Evolutionary conservation across 2,329 filamentous ascomycete species (phyloP), one percentile per base, ranked within the genome.

Genomic region (Chaetomium olivaceum): DNA sequence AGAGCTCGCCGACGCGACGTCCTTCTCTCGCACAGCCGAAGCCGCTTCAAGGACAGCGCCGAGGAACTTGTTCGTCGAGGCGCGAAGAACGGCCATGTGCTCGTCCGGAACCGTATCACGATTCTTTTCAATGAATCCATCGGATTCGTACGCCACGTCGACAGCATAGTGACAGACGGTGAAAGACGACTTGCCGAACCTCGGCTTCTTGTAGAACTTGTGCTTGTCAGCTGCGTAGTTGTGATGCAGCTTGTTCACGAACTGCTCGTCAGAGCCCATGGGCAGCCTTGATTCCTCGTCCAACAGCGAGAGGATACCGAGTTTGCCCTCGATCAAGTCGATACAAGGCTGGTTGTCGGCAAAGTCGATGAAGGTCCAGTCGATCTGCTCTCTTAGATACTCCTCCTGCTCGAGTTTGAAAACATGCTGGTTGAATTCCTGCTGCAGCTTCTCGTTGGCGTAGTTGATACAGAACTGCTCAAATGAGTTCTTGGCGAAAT

Each of bases 381-480:
- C 93, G 71, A 99, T 99, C 80, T 98, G 85, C 80, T 99, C 95
- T 63, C 90, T 88, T 50, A 97, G 86, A 76, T 99, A 99, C 78
- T 99, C 95, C 77, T 99, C 95, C 77, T 99, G 95, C 78, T 99
- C 95, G 25, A 99, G 86, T 79, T 98, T 97, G 86, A 99, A 99
- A 43, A 99, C 95, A 75, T 99, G 95, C 77, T 96, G 92, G 80
- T 99, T 99, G 83, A 99, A 99, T 77, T 98, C 94, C 77, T 99
- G 95, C 77, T 99, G 95, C 62, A 99, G 83, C 80, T 99, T 99
- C 80, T 99, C 95, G 79, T 99, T 99, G 79, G 95, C 95, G 75
- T 99, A 99, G 80, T 99, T 99, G 86, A 99, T 99, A 80, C 95
- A 99, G 80, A 99, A 99, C 78, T 99, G 95, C 78, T 99, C 95